Conservation (phyloP, 768 basidiomycete genomes). For the Macrolepiota fuliginosa region DNA sequence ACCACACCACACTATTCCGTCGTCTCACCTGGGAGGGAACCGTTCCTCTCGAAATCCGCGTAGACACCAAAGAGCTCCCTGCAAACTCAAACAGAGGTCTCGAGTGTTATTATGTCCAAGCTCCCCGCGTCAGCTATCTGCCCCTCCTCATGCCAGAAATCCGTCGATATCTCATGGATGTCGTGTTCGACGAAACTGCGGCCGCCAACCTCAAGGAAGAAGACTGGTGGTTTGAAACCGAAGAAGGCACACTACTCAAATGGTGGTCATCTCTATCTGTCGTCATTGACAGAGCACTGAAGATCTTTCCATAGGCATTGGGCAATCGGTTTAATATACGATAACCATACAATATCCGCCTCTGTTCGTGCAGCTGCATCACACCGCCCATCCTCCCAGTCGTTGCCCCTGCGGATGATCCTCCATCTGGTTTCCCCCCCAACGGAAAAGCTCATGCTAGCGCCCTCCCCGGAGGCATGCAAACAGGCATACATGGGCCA, state of each 20-base stretch:
- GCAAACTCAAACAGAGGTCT: conserved; percentile 87
- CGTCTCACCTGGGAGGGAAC: conserved; percentile 90
- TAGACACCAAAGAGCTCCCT: conserved; percentile 87
- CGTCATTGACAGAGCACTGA: conserved; percentile 3
- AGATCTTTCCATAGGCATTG: conserved; percentile 75
- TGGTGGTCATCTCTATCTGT: conserved; percentile 55
- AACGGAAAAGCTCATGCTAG: conserved; percentile 77
- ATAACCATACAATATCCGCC: conserved; percentile 69
- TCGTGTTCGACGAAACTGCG: conserved; percentile 87
- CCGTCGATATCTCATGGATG: conserved; percentile 83
- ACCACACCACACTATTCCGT: conserved; percentile 78
- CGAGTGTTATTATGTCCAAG: conserved; percentile 89
- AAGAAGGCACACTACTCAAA: conserved; percentile 77
- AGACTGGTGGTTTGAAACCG: conserved; percentile 98
- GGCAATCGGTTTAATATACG: conserved; percentile 94
- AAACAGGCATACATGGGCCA: conserved; percentile 96
- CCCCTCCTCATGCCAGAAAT: conserved; percentile 90
- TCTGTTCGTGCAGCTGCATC: conserved; percentile 51
- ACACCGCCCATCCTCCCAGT: conserved; percentile 27
- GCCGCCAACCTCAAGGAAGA: conserved; percentile 77
- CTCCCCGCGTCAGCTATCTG: conserved; percentile 90
- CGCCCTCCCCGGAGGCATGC: conserved; percentile 81
- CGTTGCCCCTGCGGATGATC: conserved; percentile 70
- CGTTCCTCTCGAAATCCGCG: conserved; percentile 84
- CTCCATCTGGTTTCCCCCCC: conserved; percentile 89